Evolutionary conservation across 2,329 filamentous ascomycete species (phyloP), one percentile per base, ranked within the genome.

Genomic region (Camptophora hylomeconis): DNA sequence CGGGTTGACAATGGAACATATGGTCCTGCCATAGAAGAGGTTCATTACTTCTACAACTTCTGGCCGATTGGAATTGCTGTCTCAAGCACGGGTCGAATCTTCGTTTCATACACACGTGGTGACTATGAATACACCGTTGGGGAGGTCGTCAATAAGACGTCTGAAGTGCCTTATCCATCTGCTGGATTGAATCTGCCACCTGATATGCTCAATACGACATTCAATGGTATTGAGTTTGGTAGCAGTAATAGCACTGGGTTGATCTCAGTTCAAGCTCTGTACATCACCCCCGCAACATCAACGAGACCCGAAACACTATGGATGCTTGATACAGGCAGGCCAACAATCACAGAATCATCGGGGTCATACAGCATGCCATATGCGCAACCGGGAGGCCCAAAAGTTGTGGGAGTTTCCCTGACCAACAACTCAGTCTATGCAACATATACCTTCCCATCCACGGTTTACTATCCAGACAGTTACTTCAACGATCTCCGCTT

Each of bases 401-500:
- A 64, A 39, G 42, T 63, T 3, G 48, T 63, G 7, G 56, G 54
- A 3, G 53, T 63, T 25, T 49, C 53, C 19, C 45, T 63, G 5
- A 40, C 47, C 7, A 58, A 56, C 37, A 45, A 62, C 39, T 50
- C 48, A 5, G 33, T 60, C 28, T 51, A 49, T 30, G 38, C 42
- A 25, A 59, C 53, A 1, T 60, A 55, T 40, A 62, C 56, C 1
- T 54, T 63, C 32, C 56, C 58, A 0, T 18, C 51, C 0, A 47
- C 39, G 5, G 57, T 62, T 3, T 55, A 60, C 37, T 62, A 53
- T 35, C 58, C 58, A 2, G 58, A 61, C 39, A 55, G 51, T 16
- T 65, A 60, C 44, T 51, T 63, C 39, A 62, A 62, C 35, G 60
- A 63, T 33, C 31, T 63, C 2, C 56, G 59, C 15, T 61, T 63